These are phyloP conservation scores for Metschnikowia dekortorum DNA, from an alignment of 805 yeast genomes.

Conservation along the genomic window DNA sequence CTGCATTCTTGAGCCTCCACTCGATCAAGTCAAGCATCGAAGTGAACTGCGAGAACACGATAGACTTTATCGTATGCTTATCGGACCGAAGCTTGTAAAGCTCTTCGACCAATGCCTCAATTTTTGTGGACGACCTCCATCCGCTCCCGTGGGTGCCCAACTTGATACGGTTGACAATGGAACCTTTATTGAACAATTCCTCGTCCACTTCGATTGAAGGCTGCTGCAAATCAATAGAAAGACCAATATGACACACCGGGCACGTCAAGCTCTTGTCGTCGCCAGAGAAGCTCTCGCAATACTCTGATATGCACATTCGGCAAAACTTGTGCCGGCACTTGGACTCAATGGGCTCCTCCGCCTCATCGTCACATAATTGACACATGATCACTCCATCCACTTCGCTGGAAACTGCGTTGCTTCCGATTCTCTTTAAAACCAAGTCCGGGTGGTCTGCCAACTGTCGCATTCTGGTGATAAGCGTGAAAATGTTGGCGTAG, in stretches of 20 bases:
- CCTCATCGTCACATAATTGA: constrained; percentile 94
- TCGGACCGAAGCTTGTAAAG: constrained; percentile 82
- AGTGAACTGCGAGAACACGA: constrained; percentile 96
- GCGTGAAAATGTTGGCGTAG: constrained; percentile 93
- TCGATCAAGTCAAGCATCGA: constrained; percentile 94
- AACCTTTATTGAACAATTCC: constrained; percentile 54
- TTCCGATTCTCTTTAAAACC: constrained; percentile 67
- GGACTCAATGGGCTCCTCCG: constrained; percentile 94
- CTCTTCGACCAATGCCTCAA: constrained; percentile 94
- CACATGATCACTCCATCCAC: constrained; percentile 65
- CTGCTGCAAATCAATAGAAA: constrained; percentile 84
- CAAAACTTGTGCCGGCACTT: constrained; percentile 94
- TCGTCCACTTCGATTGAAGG: constrained; percentile 75
- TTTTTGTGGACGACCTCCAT: constrained; percentile 94
- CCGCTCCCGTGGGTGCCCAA: constrained; percentile 64
- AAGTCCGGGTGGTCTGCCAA: constrained; percentile 97
- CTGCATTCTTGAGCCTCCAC: constrained; percentile 93
- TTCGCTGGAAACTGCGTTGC: constrained; percentile 33
- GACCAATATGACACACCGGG: constrained; percentile 93
- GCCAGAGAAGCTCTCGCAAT: constrained; percentile 76
- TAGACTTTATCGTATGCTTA: constrained; percentile 84
- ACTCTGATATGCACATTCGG: constrained; percentile 86
- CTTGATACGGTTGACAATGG: constrained; percentile 82
- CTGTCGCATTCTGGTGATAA: constrained; percentile 96
- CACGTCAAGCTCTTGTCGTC: constrained; percentile 61